Evolutionary conservation across 352 stramenopile genomes (phyloP).

Genomic region (Plasmopara viticola): DNA sequence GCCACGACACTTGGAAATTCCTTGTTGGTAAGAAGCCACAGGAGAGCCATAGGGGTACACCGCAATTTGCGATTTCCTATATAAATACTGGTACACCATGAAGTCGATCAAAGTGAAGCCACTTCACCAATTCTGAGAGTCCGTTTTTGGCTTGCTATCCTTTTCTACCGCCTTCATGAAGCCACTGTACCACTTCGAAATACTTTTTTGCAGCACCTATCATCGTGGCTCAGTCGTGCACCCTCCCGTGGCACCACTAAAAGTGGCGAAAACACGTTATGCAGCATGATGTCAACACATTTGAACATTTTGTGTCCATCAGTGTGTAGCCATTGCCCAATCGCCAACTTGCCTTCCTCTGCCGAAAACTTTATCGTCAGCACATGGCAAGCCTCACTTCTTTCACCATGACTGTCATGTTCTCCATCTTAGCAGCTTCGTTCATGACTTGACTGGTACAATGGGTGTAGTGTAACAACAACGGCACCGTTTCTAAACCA

Average conservation of each 20-base stretch:
- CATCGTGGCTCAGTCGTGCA: conserved; percentile 4
- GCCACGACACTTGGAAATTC: no score
- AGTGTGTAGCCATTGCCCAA: conserved; percentile 1
- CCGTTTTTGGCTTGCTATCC: conserved; percentile 1
- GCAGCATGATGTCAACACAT: neutral
- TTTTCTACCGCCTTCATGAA: conserved; percentile 1
- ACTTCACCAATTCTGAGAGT: conserved; percentile 8
- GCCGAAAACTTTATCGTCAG: neutral
- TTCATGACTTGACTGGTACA: conserved; percentile 3
- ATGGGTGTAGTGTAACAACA: no score
- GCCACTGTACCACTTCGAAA: conserved; percentile 2
- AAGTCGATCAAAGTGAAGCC: conserved; percentile 5
- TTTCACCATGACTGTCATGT: conserved; percentile 2
- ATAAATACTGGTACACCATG: conserved; percentile 3
- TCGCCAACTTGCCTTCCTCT: neutral
- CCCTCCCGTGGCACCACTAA: conserved; percentile 3
- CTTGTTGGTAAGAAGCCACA: conserved; percentile 2
- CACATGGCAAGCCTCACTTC: neutral
- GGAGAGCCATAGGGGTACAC: neutral
- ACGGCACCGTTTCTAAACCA: no score
- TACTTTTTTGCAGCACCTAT: neutral
- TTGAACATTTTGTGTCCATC: conserved; percentile 2
- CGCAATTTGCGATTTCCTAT: conserved; percentile 4
- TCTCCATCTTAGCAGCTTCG: neutral
- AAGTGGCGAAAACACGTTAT: neutral